Percentiles rank a stretch among this genome's conserved stretches.
Conservation (phyloP, 192 early-diverging fungal genomes). For the Coemansia sp. region DNA sequence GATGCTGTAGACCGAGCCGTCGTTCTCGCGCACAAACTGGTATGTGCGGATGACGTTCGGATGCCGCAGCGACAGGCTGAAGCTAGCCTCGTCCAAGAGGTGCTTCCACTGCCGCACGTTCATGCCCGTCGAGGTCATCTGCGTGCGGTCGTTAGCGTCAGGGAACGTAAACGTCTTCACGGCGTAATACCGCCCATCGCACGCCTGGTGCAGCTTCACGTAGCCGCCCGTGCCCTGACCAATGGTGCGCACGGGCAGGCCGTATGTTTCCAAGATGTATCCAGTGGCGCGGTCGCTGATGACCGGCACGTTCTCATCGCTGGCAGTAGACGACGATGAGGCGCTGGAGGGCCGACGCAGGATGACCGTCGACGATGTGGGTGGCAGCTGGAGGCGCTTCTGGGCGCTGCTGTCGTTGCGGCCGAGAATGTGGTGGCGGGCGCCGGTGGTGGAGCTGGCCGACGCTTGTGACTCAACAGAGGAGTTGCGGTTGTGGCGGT, state of each 20-base stretch:
- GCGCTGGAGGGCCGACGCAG: slow-evolving; percentile 50
- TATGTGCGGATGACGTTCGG: slow-evolving; percentile 75
- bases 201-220: slow-evolving; percentile 54
- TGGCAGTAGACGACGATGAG: slow-evolving; percentile 42
- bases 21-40: slow-evolving; percentile 70
- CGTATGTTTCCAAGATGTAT: slow-evolving; percentile 52
- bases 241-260: slow-evolving; percentile 43
- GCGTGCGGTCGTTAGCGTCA: slow-evolving; percentile 31
- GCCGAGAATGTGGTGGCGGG: slow-evolving; percentile 11
- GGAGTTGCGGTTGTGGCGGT: slow-evolving; percentile 28
- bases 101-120: slow-evolving; percentile 54
- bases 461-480: slow-evolving; percentile 21
- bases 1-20: slow-evolving; percentile 65
- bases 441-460: background rate
- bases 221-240: slow-evolving; percentile 56
- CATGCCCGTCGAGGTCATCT: slow-evolving; percentile 33
- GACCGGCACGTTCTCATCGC: slow-evolving; percentile 49
- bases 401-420: slow-evolving; percentile 30
- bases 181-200: slow-evolving; percentile 47
- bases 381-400: slow-evolving; percentile 36
- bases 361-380: slow-evolving; percentile 47
- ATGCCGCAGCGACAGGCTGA: slow-evolving; percentile 63
- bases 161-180: slow-evolving; percentile 55
- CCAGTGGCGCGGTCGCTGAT: slow-evolving; percentile 52
- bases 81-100: slow-evolving; percentile 51